Base-by-base conservation (phyloP, 1,139 yeast species). In the Debaryomyces sp. region DNA sequence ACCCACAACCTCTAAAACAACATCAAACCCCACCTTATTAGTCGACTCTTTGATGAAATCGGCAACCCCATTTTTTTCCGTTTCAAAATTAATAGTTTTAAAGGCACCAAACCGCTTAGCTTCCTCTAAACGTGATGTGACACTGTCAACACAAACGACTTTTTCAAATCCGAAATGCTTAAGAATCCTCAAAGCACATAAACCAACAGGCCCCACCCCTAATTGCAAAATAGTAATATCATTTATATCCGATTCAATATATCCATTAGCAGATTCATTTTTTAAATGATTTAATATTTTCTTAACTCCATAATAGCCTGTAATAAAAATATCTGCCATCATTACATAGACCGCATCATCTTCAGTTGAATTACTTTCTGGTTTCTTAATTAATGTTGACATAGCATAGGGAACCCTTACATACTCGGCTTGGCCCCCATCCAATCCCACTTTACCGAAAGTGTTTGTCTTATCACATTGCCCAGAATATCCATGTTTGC, bases 161-260 rank as follows among this genome's bases (percentile, higher is more conserved):
- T 70, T 69, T 38, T 62, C 59, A 55, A 80, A 73, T 5, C 84
- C 85, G 52, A 73, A 67, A 47, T 75, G 66, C 46, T 70, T 73
- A 44, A 82, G 73, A 0, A 79, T 68, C 24, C 74, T 64, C 43
- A 81, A 67, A 0, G 82, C 82, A 67, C 86, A 82, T 22, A 81
- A 68, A 0, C 86, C 87, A 2, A 84, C 89, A 0, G 89, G 89
- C 0, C 89, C 89, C 15, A 83, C 78, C 0, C 89, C 89, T 5
- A 84, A 59, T 53, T 82, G 86, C 37, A 82, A 64, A 3, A 81
- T 63, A 4, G 73, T 63, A 26, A 73, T 60, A 34, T 77, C 74
- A 43, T 64, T 61, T 27, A 75, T 52, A 2, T 53, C 50, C 38
- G 58, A 57, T 1, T 44, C 41, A 3, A 48, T 48, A 8, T 52